Evolutionary conservation across 225 moss, liverwort and hornwort species (phyloP).

Genomic region (Pseudoscleropodium purum): DNA sequence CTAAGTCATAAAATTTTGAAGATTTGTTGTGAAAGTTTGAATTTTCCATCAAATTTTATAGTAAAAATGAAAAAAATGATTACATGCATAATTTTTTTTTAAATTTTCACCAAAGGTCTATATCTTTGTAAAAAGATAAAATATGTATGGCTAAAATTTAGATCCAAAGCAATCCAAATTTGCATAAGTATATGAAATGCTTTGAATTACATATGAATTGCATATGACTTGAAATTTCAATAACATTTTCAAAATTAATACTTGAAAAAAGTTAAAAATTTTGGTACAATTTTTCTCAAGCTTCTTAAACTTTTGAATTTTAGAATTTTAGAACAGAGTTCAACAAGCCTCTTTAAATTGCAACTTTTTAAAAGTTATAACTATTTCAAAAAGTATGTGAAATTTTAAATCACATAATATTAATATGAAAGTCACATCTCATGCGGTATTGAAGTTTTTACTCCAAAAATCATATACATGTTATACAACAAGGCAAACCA

Average conservation of each 20-base stretch:
- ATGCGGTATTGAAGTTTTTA: background rate
- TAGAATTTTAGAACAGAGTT: background rate
- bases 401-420: background rate
- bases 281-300: background rate
- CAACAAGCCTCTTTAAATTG: background rate
- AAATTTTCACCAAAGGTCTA: fast-evolving
- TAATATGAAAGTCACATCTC: background rate
- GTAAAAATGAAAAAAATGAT: background rate
- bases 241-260: background rate
- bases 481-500: background rate
- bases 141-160: background rate
- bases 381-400: background rate
- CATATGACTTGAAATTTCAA: background rate
- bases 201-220: too few species aligned
- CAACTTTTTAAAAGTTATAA: too few species aligned
- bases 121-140: background rate
- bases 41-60: fast-evolving
- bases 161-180: background rate
- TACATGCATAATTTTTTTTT: background rate
- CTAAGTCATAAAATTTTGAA: background rate
- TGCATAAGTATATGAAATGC: too few species aligned
- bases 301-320: background rate
- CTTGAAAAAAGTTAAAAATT: too few species aligned
- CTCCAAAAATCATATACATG: background rate
- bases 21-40: background rate